These are phyloP conservation scores for Stromatinia cepivora DNA, from an alignment of 2,329 filamentous ascomycete species.

Conservation along the genomic window DNA sequence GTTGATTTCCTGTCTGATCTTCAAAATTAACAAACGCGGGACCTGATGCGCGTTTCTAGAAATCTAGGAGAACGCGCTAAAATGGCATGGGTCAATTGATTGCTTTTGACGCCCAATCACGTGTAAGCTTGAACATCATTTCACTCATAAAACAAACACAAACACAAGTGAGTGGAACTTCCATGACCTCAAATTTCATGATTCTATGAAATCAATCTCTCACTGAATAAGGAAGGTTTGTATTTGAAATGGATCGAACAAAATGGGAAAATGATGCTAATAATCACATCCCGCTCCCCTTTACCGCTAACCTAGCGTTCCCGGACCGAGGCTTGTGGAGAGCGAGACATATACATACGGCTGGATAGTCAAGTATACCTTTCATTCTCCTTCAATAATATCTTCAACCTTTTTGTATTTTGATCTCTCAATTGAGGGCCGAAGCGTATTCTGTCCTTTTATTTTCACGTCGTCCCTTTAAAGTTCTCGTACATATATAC, in stretches of 20 bases:
- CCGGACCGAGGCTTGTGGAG: slow-evolving; percentile 12
- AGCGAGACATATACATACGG: background rate
- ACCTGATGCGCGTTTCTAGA: slow-evolving; percentile 6
- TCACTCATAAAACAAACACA: background rate
- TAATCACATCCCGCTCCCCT: background rate
- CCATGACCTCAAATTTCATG: background rate
- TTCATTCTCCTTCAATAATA: background rate
- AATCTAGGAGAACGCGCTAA: slow-evolving; percentile 15
- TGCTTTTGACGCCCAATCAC: slow-evolving; percentile 15
- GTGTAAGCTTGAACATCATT: background rate
- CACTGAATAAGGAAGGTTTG: background rate
- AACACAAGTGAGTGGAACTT: background rate
- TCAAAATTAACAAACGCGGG: slow-evolving; percentile 4
- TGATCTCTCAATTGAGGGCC: background rate
- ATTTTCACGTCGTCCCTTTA: too few relatives aligned
- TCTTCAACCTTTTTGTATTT: background rate
- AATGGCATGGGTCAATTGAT: background rate
- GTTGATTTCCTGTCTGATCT: background rate
- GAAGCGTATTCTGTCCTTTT: background rate
- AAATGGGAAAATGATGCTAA: slow-evolving; percentile 1
- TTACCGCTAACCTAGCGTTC: slow-evolving; percentile 5
- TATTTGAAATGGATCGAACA: background rate
- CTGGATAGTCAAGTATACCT: background rate
- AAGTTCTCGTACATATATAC: background rate
- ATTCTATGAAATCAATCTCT: background rate